These are phyloP conservation scores for Pestalotiopsis sp. DNA, from an alignment of 2,329 filamentous ascomycete species.

Conservation along the genomic window DNA sequence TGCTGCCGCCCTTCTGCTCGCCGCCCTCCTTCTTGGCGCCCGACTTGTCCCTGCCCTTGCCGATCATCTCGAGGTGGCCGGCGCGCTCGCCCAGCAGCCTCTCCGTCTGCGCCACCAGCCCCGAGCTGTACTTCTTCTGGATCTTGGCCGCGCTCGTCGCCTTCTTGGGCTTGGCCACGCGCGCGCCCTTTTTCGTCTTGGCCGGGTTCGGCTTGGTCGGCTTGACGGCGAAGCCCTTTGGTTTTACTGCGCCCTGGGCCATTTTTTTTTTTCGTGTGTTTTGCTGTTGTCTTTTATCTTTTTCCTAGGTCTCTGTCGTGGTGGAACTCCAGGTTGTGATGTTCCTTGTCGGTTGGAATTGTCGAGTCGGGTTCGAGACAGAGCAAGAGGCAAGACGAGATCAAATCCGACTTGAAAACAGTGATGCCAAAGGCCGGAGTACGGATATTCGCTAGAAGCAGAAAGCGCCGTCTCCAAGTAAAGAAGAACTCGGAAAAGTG, in stretches of 20 bases:
- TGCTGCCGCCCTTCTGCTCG: constrained; percentile 21
- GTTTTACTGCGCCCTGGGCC: constrained; percentile 10
- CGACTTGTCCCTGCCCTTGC: constrained; percentile 50
- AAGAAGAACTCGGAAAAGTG: too few species aligned
- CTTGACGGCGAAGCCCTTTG: constrained; percentile 19
- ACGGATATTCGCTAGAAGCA: too few species aligned
- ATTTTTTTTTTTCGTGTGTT: not conserved
- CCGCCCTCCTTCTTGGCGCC: constrained; percentile 22
- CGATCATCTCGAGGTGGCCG: constrained; percentile 62
- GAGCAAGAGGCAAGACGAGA: too few species aligned
- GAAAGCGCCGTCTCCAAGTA: too few species aligned
- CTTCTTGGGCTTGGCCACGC: constrained; percentile 28
- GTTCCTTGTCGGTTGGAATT: too few species aligned
- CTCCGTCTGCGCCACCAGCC: constrained; percentile 58
- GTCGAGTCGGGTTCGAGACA: too few species aligned
- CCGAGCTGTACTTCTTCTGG: constrained; percentile 57
- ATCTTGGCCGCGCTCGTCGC: constrained; percentile 49
- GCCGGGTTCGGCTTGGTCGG: constrained; percentile 50
- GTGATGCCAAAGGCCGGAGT: too few species aligned
- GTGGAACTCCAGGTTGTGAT: too few species aligned
- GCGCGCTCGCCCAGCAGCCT: constrained; percentile 60
- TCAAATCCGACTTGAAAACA: too few species aligned
- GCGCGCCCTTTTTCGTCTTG: constrained; percentile 38
- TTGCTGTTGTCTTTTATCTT: not conserved
- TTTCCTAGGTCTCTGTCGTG: too few species aligned